These are phyloP conservation scores for Boletus pseudopeckii DNA, from an alignment of 768 basidiomycete genomes.

Conservation along the genomic window DNA sequence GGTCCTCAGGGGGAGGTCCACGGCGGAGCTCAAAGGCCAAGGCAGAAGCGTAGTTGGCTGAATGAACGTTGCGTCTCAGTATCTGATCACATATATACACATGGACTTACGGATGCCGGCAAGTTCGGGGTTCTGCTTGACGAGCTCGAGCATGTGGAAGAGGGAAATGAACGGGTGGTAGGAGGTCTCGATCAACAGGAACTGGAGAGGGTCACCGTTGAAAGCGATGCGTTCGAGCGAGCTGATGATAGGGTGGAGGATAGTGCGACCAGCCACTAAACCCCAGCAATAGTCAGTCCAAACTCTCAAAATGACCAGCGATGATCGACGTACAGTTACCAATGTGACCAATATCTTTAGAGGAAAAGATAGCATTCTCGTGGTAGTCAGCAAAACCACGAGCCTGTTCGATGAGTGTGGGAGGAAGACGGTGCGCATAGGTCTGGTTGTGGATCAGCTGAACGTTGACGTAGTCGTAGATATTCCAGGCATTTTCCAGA, in stretches of 20 bases:
- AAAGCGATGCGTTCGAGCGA: constrained; percentile 77
- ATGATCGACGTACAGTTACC: constrained; percentile 64
- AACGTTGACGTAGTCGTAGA: constrained; percentile 76
- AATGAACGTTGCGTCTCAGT: constrained; percentile 10
- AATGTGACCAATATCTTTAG: constrained; percentile 56
- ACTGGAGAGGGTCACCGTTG: constrained; percentile 74
- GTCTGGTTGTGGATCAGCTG: constrained; percentile 79
- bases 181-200: constrained; percentile 74
- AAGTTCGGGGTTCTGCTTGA: constrained; percentile 54
- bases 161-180: constrained; percentile 92
- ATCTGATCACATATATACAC: not conserved
- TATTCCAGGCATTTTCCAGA: constrained; percentile 74
- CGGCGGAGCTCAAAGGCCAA: constrained; percentile 77
- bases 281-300: constrained; percentile 7
- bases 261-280: constrained; percentile 77
- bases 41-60: constrained; percentile 73
- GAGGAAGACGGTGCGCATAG: constrained; percentile 76
- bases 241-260: constrained; percentile 65
- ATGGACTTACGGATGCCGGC: constrained; percentile 58
- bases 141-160: constrained; percentile 72
- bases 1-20: constrained; percentile 68
- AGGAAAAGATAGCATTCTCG: constrained; percentile 72
- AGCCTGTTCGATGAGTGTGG: constrained; percentile 71
- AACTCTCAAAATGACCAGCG: not conserved
- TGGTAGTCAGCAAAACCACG: constrained; percentile 76